Conservation (phyloP, 495 filamentous ascomycete species). For the Penicillium lagena region DNA sequence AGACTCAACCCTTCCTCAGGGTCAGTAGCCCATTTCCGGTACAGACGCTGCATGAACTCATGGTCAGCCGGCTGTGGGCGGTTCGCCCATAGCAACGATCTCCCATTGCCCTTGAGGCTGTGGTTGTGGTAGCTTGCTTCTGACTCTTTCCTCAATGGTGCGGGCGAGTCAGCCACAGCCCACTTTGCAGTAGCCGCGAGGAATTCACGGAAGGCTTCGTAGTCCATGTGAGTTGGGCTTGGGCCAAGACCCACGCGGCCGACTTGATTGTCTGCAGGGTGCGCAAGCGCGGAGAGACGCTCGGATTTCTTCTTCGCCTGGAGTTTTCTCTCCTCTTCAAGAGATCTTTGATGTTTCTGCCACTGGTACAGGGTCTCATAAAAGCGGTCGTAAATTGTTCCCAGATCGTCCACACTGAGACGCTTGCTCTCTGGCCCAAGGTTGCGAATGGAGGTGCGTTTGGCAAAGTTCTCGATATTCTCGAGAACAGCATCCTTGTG, state of each 20-base stretch:
- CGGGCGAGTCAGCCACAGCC: slow-evolving; percentile 77
- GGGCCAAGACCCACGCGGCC: slow-evolving; percentile 87
- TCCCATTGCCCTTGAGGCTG: slow-evolving; percentile 40
- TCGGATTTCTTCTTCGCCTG: slow-evolving; percentile 50
- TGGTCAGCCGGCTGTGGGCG: slow-evolving; percentile 82
- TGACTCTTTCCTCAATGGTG: slow-evolving; percentile 49
- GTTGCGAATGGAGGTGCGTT: slow-evolving; percentile 91
- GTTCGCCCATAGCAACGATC: slow-evolving; percentile 64
- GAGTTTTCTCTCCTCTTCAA: slow-evolving; percentile 65
- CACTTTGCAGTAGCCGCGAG: slow-evolving; percentile 81
- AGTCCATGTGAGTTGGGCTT: slow-evolving; percentile 88
- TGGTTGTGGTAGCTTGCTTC: slow-evolving; percentile 45
- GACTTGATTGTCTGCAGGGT: slow-evolving; percentile 36
- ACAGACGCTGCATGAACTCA: slow-evolving; percentile 88
- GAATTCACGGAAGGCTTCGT: slow-evolving; percentile 91
- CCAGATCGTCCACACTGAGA: slow-evolving; percentile 76
- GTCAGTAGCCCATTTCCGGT: slow-evolving; percentile 79
- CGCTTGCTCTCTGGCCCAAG: slow-evolving; percentile 92
- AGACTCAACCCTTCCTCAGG: slow-evolving; percentile 69
- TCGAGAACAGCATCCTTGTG: slow-evolving; percentile 88
- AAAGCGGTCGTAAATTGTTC: slow-evolving; percentile 86
- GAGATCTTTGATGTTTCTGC: slow-evolving; percentile 69
- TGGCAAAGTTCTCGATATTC: slow-evolving; percentile 95
- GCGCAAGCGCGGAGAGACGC: slow-evolving; percentile 35
- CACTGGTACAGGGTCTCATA: slow-evolving; percentile 86